These are phyloP conservation scores for Aspergillus affinis DNA, from an alignment of 495 filamentous ascomycete genomes.

Conservation along the genomic window DNA sequence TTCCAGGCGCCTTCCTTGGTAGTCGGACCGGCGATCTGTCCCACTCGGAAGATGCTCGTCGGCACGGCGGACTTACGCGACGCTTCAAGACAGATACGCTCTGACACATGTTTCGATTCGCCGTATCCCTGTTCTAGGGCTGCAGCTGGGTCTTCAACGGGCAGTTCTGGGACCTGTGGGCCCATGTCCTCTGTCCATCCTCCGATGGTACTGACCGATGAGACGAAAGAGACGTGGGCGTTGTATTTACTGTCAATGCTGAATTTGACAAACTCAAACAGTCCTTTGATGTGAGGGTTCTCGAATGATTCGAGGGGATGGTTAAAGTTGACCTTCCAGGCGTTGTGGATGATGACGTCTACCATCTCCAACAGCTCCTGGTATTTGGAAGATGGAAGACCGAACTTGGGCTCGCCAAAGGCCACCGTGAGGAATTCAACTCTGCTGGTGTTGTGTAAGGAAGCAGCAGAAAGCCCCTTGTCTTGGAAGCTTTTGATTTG, in stretches of 20 bases:
- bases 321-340: conserved; percentile 66
- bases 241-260: conserved; percentile 34
- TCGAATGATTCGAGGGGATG: conserved; percentile 54
- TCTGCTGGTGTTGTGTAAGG: conserved; percentile 5
- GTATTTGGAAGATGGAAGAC: conserved; percentile 39
- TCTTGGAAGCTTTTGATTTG: conserved; percentile 16
- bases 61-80: conserved; percentile 36
- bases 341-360: conserved; percentile 59
- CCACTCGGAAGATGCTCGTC: conserved; percentile 51
- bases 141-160: conserved; percentile 38
- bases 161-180: conserved; percentile 42
- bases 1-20: conserved; percentile 32
- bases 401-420: conserved; percentile 45
- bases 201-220: conserved; percentile 49
- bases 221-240: conserved; percentile 55
- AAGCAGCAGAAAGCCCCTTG: conserved; percentile 9
- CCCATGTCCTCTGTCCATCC: conserved; percentile 26
- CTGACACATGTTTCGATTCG: conserved; percentile 54
- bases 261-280: conserved; percentile 51
- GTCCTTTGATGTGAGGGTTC: conserved; percentile 50
- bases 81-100: conserved; percentile 49
- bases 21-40: conserved; percentile 56
- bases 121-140: conserved; percentile 48
- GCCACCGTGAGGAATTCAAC: conserved; percentile 51
- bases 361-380: conserved; percentile 35